Evolutionary conservation across 2,329 filamentous ascomycete genomes (phyloP).

Genomic region (Colletotrichum brevisporum): DNA sequence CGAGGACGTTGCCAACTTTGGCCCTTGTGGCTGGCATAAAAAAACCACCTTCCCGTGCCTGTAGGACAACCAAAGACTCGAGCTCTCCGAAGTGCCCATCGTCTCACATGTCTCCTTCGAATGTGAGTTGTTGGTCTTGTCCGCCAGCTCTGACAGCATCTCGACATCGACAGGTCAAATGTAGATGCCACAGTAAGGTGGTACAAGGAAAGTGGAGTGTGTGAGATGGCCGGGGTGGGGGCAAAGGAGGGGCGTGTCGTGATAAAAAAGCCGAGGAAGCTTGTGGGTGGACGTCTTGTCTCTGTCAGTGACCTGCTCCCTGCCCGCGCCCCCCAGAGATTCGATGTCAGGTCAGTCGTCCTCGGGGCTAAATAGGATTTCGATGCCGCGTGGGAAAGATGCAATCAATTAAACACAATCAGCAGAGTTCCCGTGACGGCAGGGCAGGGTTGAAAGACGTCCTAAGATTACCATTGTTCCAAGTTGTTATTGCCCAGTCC

Average conservation of each 20-base stretch:
- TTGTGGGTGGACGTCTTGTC: slow-evolving; percentile 21
- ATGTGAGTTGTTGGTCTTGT: too few relatives aligned
- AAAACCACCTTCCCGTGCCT: not conserved
- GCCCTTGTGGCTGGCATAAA: not conserved
- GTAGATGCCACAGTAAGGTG: not conserved
- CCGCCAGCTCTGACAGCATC: not conserved
- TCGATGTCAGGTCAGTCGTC: not conserved
- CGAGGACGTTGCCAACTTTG: not conserved
- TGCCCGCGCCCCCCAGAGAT: slow-evolving; percentile 4
- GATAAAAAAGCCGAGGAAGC: slow-evolving; percentile 26
- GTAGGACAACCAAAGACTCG: too few relatives aligned
- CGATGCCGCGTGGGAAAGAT: slow-evolving; percentile 29
- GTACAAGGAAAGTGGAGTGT: not conserved
- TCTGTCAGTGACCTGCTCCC: slow-evolving; percentile 10
- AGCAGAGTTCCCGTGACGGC: slow-evolving; percentile 15
- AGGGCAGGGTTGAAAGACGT: slow-evolving; percentile 5
- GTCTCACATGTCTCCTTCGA: too few relatives aligned
- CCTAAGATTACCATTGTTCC: too few relatives aligned
- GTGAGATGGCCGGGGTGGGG: not conserved
- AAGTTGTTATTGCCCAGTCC: too few relatives aligned
- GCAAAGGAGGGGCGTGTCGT: slow-evolving; percentile 13
- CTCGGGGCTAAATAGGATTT: slow-evolving; percentile 13
- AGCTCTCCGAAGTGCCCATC: too few relatives aligned
- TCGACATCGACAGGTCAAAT: not conserved
- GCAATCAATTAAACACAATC: slow-evolving; percentile 28